Percentiles rank a stretch among this genome's conserved stretches.
These are phyloP conservation scores for Metschnikowia lunata DNA, from an alignment of 805 yeast genomes.

Conservation along the genomic window DNA sequence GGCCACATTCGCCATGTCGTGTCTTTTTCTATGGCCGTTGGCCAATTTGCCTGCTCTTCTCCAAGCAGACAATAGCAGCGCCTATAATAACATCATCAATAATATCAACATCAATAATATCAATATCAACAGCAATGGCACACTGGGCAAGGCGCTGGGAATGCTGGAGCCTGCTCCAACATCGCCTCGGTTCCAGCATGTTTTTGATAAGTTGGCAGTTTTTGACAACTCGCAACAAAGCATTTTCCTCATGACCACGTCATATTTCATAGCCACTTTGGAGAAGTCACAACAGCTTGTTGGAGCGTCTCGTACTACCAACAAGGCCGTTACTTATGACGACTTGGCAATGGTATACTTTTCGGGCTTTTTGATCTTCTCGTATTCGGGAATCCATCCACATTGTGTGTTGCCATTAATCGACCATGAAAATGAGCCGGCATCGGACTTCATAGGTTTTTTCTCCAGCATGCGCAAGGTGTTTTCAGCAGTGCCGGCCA, in stretches of 20 bases:
- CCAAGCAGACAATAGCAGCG: constrained; percentile 1
- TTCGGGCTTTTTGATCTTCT: constrained; percentile 21
- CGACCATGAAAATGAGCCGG: constrained; percentile 15
- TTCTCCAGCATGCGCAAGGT: constrained; percentile 7
- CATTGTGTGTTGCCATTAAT: constrained; percentile 27
- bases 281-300: constrained; percentile 5
- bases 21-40: constrained; percentile 24
- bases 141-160: too few species aligned
- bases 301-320: neutral
- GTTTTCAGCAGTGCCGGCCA: constrained; percentile 2
- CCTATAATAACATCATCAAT: too few species aligned
- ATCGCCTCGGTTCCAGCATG: constrained; percentile 5
- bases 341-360: constrained; percentile 9
- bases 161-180: too few species aligned
- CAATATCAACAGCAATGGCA: too few species aligned
- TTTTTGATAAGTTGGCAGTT: constrained; percentile 7
- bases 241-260: constrained; percentile 19
- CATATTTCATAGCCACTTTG: constrained; percentile 22
- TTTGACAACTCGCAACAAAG: constrained; percentile 10
- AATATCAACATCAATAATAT: too few species aligned
- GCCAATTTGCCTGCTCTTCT: constrained; percentile 14
- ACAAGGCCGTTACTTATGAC: neutral
- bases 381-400: constrained; percentile 32
- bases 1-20: constrained; percentile 22
- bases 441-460: constrained; percentile 21